These are phyloP conservation scores for Termitomyces sp. DNA, from an alignment of 768 basidiomycete species.

Conservation along the genomic window DNA sequence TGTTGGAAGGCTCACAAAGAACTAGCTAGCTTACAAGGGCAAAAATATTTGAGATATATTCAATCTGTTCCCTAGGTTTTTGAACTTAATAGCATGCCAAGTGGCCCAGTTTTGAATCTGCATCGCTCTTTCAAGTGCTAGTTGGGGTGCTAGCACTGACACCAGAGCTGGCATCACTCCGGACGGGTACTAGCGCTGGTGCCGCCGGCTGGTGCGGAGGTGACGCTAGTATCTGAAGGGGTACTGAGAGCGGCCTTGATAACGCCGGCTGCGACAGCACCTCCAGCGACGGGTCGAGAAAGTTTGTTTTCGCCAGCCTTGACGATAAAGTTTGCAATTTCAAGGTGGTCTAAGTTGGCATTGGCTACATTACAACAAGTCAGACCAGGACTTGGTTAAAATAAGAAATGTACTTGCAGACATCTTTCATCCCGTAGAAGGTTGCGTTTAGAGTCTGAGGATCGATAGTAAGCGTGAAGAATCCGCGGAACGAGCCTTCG, in stretches of 20 bases:
- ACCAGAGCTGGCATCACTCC: background rate
- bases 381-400: background rate
- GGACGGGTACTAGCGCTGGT: background rate
- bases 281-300: constrained; percentile 10
- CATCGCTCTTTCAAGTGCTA: no score
- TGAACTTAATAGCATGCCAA: background rate
- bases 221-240: background rate
- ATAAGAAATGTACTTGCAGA: background rate
- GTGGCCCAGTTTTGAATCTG: background rate
- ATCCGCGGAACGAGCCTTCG: background rate
- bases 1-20: background rate
- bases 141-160: background rate
- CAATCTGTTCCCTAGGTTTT: background rate
- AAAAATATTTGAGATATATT: no score
- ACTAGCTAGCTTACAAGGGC: background rate
- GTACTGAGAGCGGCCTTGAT: background rate
- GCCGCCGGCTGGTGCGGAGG: background rate
- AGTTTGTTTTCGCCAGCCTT: constrained; percentile 9
- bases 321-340: constrained; percentile 5
- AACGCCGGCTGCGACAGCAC: constrained; percentile 6
- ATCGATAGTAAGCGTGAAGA: background rate
- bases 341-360: background rate
- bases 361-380: background rate
- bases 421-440: background rate
- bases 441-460: background rate